A percentile compares a stretch with the other conserved stretches of the same genome.
These are phyloP conservation scores for Entrophospora sp. DNA, from an alignment of 192 early-diverging fungal genomes.

Conservation along the genomic window DNA sequence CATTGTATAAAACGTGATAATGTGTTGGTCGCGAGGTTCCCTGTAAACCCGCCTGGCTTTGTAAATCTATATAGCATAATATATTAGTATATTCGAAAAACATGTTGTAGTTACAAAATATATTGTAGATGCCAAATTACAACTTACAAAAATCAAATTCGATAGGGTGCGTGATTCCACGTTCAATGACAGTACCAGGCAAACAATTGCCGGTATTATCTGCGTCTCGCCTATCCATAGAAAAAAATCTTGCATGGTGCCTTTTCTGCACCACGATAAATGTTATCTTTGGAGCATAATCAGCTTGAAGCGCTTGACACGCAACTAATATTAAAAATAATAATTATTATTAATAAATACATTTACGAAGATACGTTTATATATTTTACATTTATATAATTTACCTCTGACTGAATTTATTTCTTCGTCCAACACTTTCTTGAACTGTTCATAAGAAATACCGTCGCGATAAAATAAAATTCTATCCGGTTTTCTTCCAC, in stretches of 20 bases:
- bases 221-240: conserved; percentile 42
- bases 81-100: background rate
- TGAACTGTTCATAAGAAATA: conserved; percentile 84
- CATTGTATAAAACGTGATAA: conserved; percentile 86
- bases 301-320: conserved; percentile 51
- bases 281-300: conserved; percentile 73
- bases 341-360: conserved; percentile 19
- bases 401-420: conserved; percentile 49
- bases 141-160: conserved; percentile 75
- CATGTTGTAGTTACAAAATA: background rate
- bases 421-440: conserved; percentile 62
- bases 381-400: background rate
- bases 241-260: conserved; percentile 86
- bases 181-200: conserved; percentile 75
- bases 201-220: conserved; percentile 75
- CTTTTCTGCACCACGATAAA: conserved; percentile 83
- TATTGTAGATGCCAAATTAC: background rate
- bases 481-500: conserved; percentile 61
- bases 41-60: conserved; percentile 84
- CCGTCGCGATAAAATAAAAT: conserved; percentile 89
- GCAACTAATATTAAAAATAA: conserved; percentile 30
- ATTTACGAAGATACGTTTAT: background rate
- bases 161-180: conserved; percentile 60
- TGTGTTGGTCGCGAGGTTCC: conserved; percentile 91
- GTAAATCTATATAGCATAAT: conserved; percentile 39